A percentile compares a stretch with the other conserved stretches of the same genome.
phyloP scores from a whole-genome alignment of 768 basidiomycete species.

The Russula olivacea region DNA sequence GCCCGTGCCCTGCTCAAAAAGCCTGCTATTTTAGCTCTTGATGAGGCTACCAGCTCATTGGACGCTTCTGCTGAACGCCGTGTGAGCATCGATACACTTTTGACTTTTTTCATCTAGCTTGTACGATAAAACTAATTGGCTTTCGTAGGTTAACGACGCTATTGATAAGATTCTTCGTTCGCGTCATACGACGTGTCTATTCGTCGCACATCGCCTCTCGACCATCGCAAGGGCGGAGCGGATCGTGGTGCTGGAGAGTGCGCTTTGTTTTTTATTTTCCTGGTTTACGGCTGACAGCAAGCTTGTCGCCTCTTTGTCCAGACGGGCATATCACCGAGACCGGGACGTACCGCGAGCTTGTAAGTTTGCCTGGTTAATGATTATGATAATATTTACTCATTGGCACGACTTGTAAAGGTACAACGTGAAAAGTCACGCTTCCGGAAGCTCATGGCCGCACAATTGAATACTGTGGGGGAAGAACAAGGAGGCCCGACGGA shows the following conservation, averaged over 20 bases:
- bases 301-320: slow-evolving; percentile 26
- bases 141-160: slow-evolving; percentile 71
- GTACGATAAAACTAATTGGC: neutral
- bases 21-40: slow-evolving; percentile 80
- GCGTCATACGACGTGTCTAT: slow-evolving; percentile 77
- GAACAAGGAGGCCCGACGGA: neutral
- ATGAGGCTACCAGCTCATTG: slow-evolving; percentile 85
- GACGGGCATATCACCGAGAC: slow-evolving; percentile 77
- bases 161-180: slow-evolving; percentile 81
- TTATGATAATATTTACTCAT: neutral
- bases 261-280: slow-evolving; percentile 12
- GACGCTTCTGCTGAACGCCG: slow-evolving; percentile 86
- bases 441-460: slow-evolving; percentile 83
- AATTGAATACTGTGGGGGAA: slow-evolving; percentile 49
- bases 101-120: neutral
- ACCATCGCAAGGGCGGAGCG: slow-evolving; percentile 87
- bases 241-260: slow-evolving; percentile 85
- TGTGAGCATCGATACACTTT: slow-evolving; percentile 35
- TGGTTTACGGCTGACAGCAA: neutral
- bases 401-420: slow-evolving; percentile 38
- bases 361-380: slow-evolving; percentile 28
- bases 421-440: slow-evolving; percentile 69
- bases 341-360: slow-evolving; percentile 74
- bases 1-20: slow-evolving; percentile 85
- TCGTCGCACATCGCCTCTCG: slow-evolving; percentile 85